Conservation (phyloP, 1,284 basidiomycete species). For the Leucocoprinus gongylophorus region DNA sequence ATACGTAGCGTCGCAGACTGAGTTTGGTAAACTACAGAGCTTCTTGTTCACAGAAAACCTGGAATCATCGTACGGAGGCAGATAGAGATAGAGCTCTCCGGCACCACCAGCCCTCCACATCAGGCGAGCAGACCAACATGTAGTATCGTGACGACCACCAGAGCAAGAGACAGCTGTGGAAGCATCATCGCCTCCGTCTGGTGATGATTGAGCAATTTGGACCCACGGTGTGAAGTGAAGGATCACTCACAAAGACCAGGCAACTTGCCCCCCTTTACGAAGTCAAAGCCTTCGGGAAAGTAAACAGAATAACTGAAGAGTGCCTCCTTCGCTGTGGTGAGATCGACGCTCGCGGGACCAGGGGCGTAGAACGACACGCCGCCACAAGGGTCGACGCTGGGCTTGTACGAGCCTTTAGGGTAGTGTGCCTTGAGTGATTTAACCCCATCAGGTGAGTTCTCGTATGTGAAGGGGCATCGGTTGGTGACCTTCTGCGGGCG, state of each 20-base stretch:
- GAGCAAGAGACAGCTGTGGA: slow-evolving; percentile 37
- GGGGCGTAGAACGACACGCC: slow-evolving; percentile 19
- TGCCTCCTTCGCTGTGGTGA: slow-evolving; percentile 40
- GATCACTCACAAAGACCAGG: slow-evolving; percentile 42
- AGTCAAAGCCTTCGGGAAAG: slow-evolving; percentile 46
- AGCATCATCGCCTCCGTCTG: slow-evolving; percentile 42
- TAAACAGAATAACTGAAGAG: slow-evolving; percentile 52
- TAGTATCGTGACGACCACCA: slow-evolving; percentile 37
- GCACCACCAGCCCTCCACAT: slow-evolving; percentile 44
- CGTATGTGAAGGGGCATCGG: slow-evolving; percentile 9
- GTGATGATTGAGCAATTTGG: slow-evolving; percentile 3
- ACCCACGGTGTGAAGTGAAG: neutral
- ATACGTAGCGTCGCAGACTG: slow-evolving; percentile 50
- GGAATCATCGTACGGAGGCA: slow-evolving; percentile 32
- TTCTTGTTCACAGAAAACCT: slow-evolving; percentile 43
- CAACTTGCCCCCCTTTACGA: slow-evolving; percentile 43
- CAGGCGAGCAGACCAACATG: slow-evolving; percentile 45
- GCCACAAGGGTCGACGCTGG: slow-evolving; percentile 13
- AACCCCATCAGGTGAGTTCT: slow-evolving; percentile 15
- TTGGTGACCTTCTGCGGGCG: slow-evolving; percentile 13
- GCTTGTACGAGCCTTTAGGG: slow-evolving; percentile 16
- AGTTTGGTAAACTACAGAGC: slow-evolving; percentile 44
- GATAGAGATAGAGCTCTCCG: slow-evolving; percentile 52
- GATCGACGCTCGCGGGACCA: slow-evolving; percentile 29
- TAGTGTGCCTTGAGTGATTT: slow-evolving; percentile 15